Conservation (phyloP, 257 asterid species). For the Linderniella brevidens region DNA sequence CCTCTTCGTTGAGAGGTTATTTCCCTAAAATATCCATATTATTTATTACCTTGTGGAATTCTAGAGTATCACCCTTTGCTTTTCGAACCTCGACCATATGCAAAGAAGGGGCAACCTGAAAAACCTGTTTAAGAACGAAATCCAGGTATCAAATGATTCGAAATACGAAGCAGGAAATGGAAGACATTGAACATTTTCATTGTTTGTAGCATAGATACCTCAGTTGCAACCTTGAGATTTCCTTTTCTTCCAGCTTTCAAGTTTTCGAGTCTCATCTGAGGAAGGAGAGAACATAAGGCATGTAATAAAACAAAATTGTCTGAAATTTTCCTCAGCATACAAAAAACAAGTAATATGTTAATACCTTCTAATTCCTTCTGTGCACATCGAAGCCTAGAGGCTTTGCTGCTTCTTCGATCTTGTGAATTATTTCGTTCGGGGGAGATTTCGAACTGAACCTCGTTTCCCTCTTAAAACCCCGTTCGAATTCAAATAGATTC, state of each 20-base stretch:
- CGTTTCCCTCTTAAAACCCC: slow-evolving; percentile 72
- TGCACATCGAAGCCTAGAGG: slow-evolving; percentile 84
- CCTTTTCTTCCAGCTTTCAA: slow-evolving; percentile 94
- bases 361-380: slow-evolving; percentile 82
- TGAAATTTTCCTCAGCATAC: not conserved
- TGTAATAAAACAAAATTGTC: not conserved
- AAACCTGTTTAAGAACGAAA: slow-evolving; percentile 23
- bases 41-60: slow-evolving; percentile 58
- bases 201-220: slow-evolving; percentile 34
- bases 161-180: not conserved
- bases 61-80: slow-evolving; percentile 71
- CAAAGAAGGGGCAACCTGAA: slow-evolving; percentile 65
- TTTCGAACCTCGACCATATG: slow-evolving; percentile 71
- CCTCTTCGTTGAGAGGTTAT: no score
- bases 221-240: slow-evolving; percentile 77
- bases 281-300: no score
- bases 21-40: no score
- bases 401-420: slow-evolving; percentile 74
- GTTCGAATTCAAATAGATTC: slow-evolving; percentile 63
- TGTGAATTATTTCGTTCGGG: slow-evolving; percentile 60
- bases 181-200: slow-evolving; percentile 4
- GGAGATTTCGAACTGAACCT: slow-evolving; percentile 72
- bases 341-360: not conserved
- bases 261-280: slow-evolving; percentile 87
- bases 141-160: not conserved